Base-by-base conservation (phyloP, 2,329 filamentous ascomycete species). In the Colletotrichum karsti region DNA sequence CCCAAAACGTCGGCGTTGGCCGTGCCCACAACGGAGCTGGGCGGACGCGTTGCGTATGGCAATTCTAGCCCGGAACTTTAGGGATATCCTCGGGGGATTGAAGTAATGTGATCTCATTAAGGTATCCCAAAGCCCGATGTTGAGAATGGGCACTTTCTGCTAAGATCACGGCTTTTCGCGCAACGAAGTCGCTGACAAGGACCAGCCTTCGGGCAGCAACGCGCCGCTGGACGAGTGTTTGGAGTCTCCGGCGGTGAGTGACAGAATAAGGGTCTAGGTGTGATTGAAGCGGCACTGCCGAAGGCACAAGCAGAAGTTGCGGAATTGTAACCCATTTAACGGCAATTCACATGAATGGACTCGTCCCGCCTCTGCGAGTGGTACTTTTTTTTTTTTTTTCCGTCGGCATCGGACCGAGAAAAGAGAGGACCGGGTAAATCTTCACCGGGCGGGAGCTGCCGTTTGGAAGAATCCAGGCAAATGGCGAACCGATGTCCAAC, bases 391-490 rank as follows among this genome's bases (percentile, higher is more conserved):
- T 15, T 10, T 37, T n/a, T 33, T 15, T 30, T 4, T 24, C 58
- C n/a, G n/a, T n/a, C n/a, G n/a, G n/a, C n/a, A n/a, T 56, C 50
- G 59, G 35, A 56, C 51, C 44, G 51, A 51, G 24, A 28, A 35
- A 37, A 26, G n/a, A 41, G 7, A 51, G 4, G 13, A 20, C 56
- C 44, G 59, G 59, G 28, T n/a, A 37, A 13, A 44, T 57, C 64
- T 57, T 63, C 51, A 35, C 44, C 60, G 30, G 24, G 35, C 53
- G 44, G 53, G 35, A 53, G 24, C 20, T 46, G 64, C 53, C 53
- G 53, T 20, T 30, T 33, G 22, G 13, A 13, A 22, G 55, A 46
- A 9, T 42, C n/a, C 42, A 3, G 37, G 18, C 26, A 37, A 20
- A 39, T 7, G 50, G n/a, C 39, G 42, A 41, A 42, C 15, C 33